Percentiles rank a stretch among this genome's conserved stretches.
phyloP scores from a whole-genome alignment of 2,329 filamentous ascomycete species.

The Aspergillus chevalieri region DNA sequence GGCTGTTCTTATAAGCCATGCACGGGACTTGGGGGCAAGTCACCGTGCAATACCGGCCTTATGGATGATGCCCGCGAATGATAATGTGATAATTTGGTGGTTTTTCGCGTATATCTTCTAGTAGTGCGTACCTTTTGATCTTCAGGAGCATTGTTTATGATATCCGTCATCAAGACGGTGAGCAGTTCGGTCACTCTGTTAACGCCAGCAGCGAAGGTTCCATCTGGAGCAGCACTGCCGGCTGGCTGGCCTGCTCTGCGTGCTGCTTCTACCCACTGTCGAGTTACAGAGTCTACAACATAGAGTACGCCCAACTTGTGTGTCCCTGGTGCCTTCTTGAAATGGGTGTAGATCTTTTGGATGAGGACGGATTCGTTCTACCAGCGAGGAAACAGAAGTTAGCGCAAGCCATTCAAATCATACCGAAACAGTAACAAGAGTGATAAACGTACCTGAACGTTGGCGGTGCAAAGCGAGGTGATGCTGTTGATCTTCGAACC shows the following conservation, averaged over 20 bases:
- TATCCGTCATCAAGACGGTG: constrained; percentile 91
- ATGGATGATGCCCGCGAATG: constrained; percentile 21
- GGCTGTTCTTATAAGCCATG: constrained; percentile 15
- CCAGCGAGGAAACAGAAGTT: constrained; percentile 19
- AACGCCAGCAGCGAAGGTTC: constrained; percentile 90
- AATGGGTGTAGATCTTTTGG: constrained; percentile 93
- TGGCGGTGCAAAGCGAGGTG: constrained; percentile 79
- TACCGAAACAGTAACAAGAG: background rate
- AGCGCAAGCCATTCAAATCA: constrained; percentile 12
- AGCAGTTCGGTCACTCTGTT: constrained; percentile 94
- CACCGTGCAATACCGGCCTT: constrained; percentile 16
- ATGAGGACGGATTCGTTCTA: constrained; percentile 93
- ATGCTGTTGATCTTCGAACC: constrained; percentile 85
- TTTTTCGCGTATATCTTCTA: constrained; percentile 25
- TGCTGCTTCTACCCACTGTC: constrained; percentile 96
- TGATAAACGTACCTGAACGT: constrained; percentile 66
- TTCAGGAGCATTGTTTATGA: constrained; percentile 76
- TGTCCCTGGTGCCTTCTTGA: constrained; percentile 88
- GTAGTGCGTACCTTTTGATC: constrained; percentile 89
- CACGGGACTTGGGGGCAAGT: constrained; percentile 24
- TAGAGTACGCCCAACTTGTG: constrained; percentile 99
- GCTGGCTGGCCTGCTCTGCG: constrained; percentile 77
- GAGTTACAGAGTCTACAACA: constrained; percentile 99
- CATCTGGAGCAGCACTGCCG: constrained; percentile 74
- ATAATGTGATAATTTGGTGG: constrained; percentile 21